phyloP scores from a whole-genome alignment of 495 filamentous ascomycete genomes.

The Daldinia bambusicola region DNA sequence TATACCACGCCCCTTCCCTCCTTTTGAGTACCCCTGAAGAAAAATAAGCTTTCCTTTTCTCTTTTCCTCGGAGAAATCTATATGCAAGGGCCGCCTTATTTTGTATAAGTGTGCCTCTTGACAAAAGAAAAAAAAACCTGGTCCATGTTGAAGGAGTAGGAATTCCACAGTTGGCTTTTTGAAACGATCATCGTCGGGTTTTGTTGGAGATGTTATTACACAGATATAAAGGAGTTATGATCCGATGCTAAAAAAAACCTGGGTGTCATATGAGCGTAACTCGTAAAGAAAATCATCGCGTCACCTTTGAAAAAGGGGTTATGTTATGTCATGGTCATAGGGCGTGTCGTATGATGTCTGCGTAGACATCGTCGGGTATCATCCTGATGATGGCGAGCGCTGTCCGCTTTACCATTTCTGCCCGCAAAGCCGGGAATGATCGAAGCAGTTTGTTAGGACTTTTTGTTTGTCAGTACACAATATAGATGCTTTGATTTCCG shows the following conservation, averaged over 20 bases:
- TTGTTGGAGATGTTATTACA: conserved; percentile 27
- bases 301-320: not conserved
- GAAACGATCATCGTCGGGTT: not conserved
- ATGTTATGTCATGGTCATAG: conserved; percentile 57
- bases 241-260: conserved; percentile 4
- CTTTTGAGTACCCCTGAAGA: not conserved
- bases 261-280: conserved; percentile 1
- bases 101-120: not conserved
- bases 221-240: not conserved
- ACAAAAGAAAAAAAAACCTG: conserved; percentile 17
- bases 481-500: not conserved
- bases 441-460: conserved; percentile 92
- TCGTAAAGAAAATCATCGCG: not conserved
- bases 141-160: not conserved
- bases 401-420: conserved; percentile 80
- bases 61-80: conserved; percentile 16
- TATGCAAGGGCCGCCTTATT: conserved; percentile 20
- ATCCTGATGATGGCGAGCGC: conserved; percentile 82
- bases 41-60: not conserved
- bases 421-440: conserved; percentile 86
- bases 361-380: conserved; percentile 89
- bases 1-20: not conserved
- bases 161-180: conserved; percentile 4
- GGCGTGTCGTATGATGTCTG: conserved; percentile 87
- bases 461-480: conserved; percentile 31